Evolutionary conservation across 768 basidiomycete genomes (phyloP).

Genomic region (Omphalotus guepiniiformis): DNA sequence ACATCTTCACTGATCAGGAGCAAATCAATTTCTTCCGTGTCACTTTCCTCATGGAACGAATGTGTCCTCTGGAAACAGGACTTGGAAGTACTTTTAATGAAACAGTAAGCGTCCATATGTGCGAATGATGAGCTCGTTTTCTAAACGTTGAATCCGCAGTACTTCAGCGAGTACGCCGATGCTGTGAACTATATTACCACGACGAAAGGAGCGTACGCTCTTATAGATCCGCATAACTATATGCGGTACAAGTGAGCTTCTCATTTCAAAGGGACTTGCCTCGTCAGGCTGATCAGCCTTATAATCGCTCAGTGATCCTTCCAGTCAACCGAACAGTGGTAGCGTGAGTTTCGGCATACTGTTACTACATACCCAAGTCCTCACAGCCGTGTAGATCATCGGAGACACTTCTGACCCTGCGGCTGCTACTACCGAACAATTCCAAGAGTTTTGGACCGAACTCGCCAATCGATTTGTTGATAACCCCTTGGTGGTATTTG

Average conservation of each 20-base stretch:
- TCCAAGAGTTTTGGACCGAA: slow-evolving; percentile 38
- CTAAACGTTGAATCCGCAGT: slow-evolving; percentile 21
- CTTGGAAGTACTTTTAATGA: slow-evolving; percentile 41
- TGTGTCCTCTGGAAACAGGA: slow-evolving; percentile 35
- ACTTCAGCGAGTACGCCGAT: slow-evolving; percentile 38
- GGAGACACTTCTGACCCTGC: slow-evolving; percentile 39
- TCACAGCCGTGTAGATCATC: slow-evolving; percentile 31
- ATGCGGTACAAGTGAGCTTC: slow-evolving; percentile 43
- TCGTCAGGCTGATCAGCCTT: neutral
- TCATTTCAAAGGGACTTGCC: neutral
- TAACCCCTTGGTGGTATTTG: slow-evolving; percentile 43
- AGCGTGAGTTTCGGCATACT: slow-evolving; percentile 28
- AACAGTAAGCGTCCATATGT: slow-evolving; percentile 24
- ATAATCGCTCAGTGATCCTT: slow-evolving; percentile 32
- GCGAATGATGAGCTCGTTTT: neutral
- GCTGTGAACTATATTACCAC: slow-evolving; percentile 40
- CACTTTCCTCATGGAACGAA: slow-evolving; percentile 45
- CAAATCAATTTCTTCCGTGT: slow-evolving; percentile 48
- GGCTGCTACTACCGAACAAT: slow-evolving; percentile 41
- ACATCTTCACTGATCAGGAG: slow-evolving; percentile 44
- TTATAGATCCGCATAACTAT: slow-evolving; percentile 45
- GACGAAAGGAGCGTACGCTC: slow-evolving; percentile 36
- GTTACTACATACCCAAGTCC: neutral
- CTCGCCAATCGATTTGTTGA: slow-evolving; percentile 34
- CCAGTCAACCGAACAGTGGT: slow-evolving; percentile 37